Evolutionary conservation across 2,329 filamentous ascomycete species (phyloP).

Genomic region (Colletotrichum filicis): DNA sequence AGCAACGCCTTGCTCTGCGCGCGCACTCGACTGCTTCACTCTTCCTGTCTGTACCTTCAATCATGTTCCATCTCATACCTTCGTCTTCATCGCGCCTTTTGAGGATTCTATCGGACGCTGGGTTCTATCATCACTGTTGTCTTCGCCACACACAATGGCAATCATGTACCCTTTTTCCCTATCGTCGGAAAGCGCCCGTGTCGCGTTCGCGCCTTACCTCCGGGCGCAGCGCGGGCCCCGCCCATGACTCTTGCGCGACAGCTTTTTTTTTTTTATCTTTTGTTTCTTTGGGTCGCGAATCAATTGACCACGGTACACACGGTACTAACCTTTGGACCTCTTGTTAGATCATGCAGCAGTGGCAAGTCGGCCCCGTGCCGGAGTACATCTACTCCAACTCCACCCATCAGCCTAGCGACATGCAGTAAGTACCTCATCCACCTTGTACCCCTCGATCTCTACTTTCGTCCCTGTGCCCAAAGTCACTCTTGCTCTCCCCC

Average conservation of each 20-base stretch:
- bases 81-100: not conserved
- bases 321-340: slow-evolving; percentile 33
- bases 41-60: not conserved
- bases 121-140: not conserved
- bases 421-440: slow-evolving; percentile 65
- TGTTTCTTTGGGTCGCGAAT: slow-evolving; percentile 28
- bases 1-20: not conserved
- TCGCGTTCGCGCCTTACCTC: slow-evolving; percentile 27
- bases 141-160: not conserved
- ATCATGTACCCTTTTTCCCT: slow-evolving; percentile 18
- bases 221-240: not conserved
- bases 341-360: slow-evolving; percentile 68
- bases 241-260: slow-evolving; percentile 32
- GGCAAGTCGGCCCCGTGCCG: slow-evolving; percentile 70
- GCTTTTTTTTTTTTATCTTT: slow-evolving; percentile 15
- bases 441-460: slow-evolving; percentile 40
- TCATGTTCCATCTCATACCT: not conserved
- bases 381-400: slow-evolving; percentile 66
- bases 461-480: slow-evolving; percentile 7
- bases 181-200: slow-evolving; percentile 3
- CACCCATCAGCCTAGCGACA: slow-evolving; percentile 65
- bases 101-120: not conserved
- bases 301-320: slow-evolving; percentile 12
- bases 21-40: not conserved
- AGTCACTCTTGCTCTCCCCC: slow-evolving; percentile 25